A percentile compares a stretch with the other conserved stretches of the same genome.
phyloP scores from a whole-genome alignment of 805 yeast species.

The Wickerhamomyces rabaulensis region DNA sequence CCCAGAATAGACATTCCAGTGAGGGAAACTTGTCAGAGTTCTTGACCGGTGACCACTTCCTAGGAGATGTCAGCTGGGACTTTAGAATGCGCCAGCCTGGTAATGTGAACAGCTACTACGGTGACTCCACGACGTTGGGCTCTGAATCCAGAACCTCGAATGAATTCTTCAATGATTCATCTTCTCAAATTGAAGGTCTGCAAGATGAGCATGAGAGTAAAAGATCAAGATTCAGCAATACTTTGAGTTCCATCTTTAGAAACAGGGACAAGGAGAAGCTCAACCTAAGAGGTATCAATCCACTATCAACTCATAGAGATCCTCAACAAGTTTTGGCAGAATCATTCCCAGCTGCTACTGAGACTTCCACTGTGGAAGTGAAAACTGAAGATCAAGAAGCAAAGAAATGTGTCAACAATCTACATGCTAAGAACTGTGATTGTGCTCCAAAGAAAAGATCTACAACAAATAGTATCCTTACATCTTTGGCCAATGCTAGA shows the following conservation, averaged over 20 bases:
- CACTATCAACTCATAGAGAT: constrained; percentile 23
- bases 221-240: constrained; percentile 20
- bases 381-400: constrained; percentile 1
- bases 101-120: constrained; percentile 10
- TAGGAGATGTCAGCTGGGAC: constrained; percentile 11
- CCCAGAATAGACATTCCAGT: neutral
- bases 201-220: constrained; percentile 6
- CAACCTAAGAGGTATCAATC: constrained; percentile 32
- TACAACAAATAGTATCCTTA: constrained; percentile 16
- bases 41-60: neutral
- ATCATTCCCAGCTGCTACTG: constrained; percentile 11
- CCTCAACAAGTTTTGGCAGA: constrained; percentile 6
- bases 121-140: constrained; percentile 19
- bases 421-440: constrained; percentile 13
- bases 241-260: constrained; percentile 21
- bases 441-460: constrained; percentile 14
- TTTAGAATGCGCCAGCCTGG: constrained; percentile 3
- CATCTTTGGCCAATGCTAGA: constrained; percentile 20
- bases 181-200: constrained; percentile 3
- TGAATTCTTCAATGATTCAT: constrained; percentile 20
- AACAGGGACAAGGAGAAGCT: constrained; percentile 22
- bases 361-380: constrained; percentile 9
- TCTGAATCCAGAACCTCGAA: constrained; percentile 26
- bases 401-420: constrained; percentile 7
- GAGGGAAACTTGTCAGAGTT: neutral